phyloP scores from a whole-genome alignment of 1,284 basidiomycete species.

The Coniferiporia sulphurascens region DNA sequence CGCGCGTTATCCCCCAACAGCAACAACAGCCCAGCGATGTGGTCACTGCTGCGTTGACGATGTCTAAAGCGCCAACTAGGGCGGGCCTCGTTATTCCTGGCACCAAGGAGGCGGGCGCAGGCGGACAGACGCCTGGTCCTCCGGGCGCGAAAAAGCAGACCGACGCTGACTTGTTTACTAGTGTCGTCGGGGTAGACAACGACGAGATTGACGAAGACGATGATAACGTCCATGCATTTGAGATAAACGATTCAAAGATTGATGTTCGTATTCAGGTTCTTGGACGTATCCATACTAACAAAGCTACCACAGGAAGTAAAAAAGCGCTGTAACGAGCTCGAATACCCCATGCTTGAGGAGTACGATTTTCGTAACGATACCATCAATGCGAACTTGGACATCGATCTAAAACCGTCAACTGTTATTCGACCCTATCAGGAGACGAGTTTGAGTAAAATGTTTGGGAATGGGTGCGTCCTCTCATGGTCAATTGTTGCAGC shows the following conservation, averaged over 20 bases:
- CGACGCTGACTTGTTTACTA: constrained; percentile 79
- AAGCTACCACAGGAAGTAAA: constrained; percentile 68
- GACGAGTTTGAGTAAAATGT: constrained; percentile 97
- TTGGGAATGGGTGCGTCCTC: constrained; percentile 81
- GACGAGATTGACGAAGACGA: constrained; percentile 97
- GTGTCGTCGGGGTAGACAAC: constrained; percentile 87
- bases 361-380: constrained; percentile 98
- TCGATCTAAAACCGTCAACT: constrained; percentile 94
- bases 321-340: constrained; percentile 89
- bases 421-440: constrained; percentile 97
- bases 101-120: constrained; percentile 56
- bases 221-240: constrained; percentile 92
- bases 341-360: constrained; percentile 95
- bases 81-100: constrained; percentile 84
- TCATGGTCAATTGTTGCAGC: constrained; percentile 10
- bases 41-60: constrained; percentile 77
- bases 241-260: constrained; percentile 88
- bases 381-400: constrained; percentile 90
- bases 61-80: constrained; percentile 75
- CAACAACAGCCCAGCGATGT: constrained; percentile 57
- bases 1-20: constrained; percentile 58
- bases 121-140: constrained; percentile 54
- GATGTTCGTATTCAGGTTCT: constrained; percentile 50
- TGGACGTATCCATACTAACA: constrained; percentile 6
- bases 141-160: constrained; percentile 34